Percentiles rank a stretch among this genome's conserved stretches.
These are phyloP conservation scores for Kwoniella heveanensis DNA, from an alignment of 768 basidiomycete species.

Conservation along the genomic window DNA sequence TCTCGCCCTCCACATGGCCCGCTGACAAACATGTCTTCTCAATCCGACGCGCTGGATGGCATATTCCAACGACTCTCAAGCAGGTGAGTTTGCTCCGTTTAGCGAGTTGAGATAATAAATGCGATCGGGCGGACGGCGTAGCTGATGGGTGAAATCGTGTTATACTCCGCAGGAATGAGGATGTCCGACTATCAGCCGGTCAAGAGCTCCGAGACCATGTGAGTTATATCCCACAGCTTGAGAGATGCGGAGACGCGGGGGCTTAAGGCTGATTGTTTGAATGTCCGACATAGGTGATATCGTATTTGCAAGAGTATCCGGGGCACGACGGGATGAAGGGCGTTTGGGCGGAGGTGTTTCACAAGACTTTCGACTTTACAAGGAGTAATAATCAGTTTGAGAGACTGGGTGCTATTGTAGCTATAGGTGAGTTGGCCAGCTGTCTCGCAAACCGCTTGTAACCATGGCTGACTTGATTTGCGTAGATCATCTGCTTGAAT, in stretches of 20 bases:
- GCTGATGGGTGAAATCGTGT: background rate
- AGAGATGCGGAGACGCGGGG: too few relatives aligned
- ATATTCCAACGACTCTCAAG: conserved; percentile 43
- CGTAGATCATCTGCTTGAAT: conserved; percentile 39
- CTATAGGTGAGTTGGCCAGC: conserved; percentile 38
- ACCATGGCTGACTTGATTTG: background rate
- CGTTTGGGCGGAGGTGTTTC: conserved; percentile 45
- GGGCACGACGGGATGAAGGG: conserved; percentile 47
- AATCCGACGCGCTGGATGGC: conserved; percentile 47
- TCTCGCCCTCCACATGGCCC: conserved; percentile 20
- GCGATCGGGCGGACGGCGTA: conserved; percentile 1
- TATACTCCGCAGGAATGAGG: conserved; percentile 60
- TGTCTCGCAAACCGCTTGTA: too few relatives aligned
- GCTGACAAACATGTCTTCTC: conserved; percentile 33
- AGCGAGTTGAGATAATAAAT: too few relatives aligned
- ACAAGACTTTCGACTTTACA: conserved; percentile 47
- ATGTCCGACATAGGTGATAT: conserved; percentile 24
- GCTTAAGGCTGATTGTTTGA: too few relatives aligned
- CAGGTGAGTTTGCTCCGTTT: conserved; percentile 23
- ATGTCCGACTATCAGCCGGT: conserved; percentile 70
- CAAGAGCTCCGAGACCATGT: conserved; percentile 42
- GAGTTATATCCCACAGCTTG: conserved; percentile 18
- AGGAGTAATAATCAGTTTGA: conserved; percentile 48
- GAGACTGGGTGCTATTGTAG: conserved; percentile 40
- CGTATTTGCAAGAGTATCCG: conserved; percentile 40